A percentile compares a stretch with the other conserved stretches of the same genome.
These are phyloP conservation scores for Russula foetens DNA, from an alignment of 768 basidiomycete genomes.

Conservation along the genomic window DNA sequence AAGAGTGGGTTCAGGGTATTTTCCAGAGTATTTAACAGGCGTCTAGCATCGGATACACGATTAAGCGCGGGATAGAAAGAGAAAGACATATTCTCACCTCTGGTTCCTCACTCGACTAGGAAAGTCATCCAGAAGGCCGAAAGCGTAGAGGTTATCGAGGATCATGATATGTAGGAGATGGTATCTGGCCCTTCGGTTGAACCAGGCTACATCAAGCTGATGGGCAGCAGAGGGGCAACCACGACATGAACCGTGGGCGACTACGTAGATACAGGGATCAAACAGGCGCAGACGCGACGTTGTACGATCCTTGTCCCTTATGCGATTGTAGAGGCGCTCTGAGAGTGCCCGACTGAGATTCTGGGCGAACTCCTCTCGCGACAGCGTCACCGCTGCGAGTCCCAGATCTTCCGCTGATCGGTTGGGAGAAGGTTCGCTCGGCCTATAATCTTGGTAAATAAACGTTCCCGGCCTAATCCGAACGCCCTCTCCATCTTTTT, in stretches of 20 bases:
- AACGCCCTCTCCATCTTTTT: neutral
- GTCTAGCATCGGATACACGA: neutral
- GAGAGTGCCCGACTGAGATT: neutral
- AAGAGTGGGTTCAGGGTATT: slow-evolving; percentile 42
- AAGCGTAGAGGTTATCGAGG: slow-evolving; percentile 28
- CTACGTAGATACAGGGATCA: slow-evolving; percentile 6
- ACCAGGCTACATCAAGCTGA: slow-evolving; percentile 28
- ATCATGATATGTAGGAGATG: slow-evolving; percentile 45
- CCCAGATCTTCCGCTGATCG: neutral
- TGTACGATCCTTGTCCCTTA: neutral
- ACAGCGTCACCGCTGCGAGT: neutral
- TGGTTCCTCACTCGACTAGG: neutral
- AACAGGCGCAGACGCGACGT: neutral
- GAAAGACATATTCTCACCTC: neutral
- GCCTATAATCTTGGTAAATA: neutral
- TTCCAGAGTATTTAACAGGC: slow-evolving; percentile 29
- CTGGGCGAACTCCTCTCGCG: neutral
- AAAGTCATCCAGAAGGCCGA: neutral
- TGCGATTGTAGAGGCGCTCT: neutral
- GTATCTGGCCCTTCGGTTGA: slow-evolving; percentile 35
- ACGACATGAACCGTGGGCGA: slow-evolving; percentile 34
- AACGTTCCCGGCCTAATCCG: neutral
- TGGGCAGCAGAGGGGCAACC: slow-evolving; percentile 30
- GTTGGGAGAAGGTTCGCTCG: neutral
- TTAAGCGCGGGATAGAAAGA: neutral